Conservation (phyloP, 371 early-diverging fungal genomes). For the Syncephalis fuscata region DNA sequence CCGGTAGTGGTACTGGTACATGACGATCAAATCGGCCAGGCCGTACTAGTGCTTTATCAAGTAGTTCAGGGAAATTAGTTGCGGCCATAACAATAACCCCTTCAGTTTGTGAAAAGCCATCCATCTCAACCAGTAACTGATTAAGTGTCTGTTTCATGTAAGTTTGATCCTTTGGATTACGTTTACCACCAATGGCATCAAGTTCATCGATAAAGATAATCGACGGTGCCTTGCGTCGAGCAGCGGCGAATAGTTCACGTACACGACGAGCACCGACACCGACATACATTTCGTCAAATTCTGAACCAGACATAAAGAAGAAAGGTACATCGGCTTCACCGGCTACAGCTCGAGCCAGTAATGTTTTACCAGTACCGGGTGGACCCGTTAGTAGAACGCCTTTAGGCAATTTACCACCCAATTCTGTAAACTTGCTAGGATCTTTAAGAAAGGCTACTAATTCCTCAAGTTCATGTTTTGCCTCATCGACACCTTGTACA, state of each 20-base stretch:
- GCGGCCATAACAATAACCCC: conserved; percentile 97
- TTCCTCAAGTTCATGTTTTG: conserved; percentile 90
- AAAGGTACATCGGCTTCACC: conserved; percentile 94
- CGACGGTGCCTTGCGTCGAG: conserved; percentile 87
- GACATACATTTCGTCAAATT: conserved; percentile 97
- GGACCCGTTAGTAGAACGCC: conserved; percentile 97
- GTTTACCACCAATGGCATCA: conserved; percentile 96
- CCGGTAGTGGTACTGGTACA: conserved; percentile 92
- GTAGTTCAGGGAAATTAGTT: conserved; percentile 96
- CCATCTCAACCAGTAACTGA: conserved; percentile 90
- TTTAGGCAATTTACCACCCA: conserved; percentile 92
- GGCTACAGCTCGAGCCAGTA: conserved; percentile 76
- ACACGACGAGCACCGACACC: conserved; percentile 93
- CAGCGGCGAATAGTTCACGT: conserved; percentile 75
- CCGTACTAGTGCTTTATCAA: conserved; percentile 93
- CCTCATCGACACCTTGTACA: conserved; percentile 96
- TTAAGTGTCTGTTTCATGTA: conserved; percentile 94
- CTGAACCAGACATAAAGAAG: conserved; percentile 92
- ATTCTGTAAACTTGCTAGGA: conserved; percentile 73
- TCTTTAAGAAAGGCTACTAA: conserved; percentile 88
- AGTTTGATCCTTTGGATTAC: conserved; percentile 83
- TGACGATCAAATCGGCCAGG: conserved; percentile 97
- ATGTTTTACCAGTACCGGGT: conserved; percentile 98
- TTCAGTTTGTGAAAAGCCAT: conserved; percentile 86
- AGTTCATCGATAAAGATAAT: conserved; percentile 99